These are phyloP conservation scores for Didymella lethalis DNA, from an alignment of 2,329 filamentous ascomycete species.

Conservation along the genomic window DNA sequence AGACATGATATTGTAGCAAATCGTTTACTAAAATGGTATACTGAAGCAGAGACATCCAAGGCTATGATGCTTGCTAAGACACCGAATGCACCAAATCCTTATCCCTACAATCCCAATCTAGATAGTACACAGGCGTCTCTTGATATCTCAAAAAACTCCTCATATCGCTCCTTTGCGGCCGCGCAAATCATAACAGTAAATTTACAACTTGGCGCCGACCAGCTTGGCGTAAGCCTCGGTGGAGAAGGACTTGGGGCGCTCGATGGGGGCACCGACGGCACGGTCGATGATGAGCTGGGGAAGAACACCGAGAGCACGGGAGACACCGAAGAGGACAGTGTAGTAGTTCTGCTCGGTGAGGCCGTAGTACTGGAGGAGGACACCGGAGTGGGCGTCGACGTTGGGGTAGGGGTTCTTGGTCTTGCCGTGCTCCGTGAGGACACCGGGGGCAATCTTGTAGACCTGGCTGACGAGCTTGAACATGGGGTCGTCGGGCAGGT, in stretches of 20 bases:
- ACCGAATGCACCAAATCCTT: constrained; percentile 36
- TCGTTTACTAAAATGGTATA: constrained; percentile 39
- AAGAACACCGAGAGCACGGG: constrained; percentile 95
- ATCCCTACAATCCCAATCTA: constrained; percentile 49
- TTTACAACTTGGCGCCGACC: constrained; percentile 86
- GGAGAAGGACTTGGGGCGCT: constrained; percentile 99
- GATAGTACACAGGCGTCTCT: constrained; percentile 44
- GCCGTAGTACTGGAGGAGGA: constrained; percentile 99
- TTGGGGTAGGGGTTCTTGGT: constrained; percentile 99
- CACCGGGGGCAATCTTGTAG: constrained; percentile 98
- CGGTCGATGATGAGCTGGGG: constrained; percentile 99
- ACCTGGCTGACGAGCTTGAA: constrained; percentile 99
- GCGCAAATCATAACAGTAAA: constrained; percentile 19
- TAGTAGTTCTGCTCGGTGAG: constrained; percentile 99
- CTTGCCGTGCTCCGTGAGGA: constrained; percentile 99
- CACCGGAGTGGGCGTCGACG: constrained; percentile 98
- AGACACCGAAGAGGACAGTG: constrained; percentile 99
- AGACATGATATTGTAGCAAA: constrained; percentile 39
- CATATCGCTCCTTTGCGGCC: constrained; percentile 23
- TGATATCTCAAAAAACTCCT: constrained; percentile 34
- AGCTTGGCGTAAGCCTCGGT: constrained; percentile 97
- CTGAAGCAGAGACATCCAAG: constrained; percentile 39
- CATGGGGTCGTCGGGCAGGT: constrained; percentile 97
- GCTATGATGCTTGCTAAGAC: constrained; percentile 35
- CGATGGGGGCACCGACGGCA: constrained; percentile 93